Base-by-base conservation (phyloP, 1,139 yeast genomes). In the Debaryomyces fabryi region DNA sequence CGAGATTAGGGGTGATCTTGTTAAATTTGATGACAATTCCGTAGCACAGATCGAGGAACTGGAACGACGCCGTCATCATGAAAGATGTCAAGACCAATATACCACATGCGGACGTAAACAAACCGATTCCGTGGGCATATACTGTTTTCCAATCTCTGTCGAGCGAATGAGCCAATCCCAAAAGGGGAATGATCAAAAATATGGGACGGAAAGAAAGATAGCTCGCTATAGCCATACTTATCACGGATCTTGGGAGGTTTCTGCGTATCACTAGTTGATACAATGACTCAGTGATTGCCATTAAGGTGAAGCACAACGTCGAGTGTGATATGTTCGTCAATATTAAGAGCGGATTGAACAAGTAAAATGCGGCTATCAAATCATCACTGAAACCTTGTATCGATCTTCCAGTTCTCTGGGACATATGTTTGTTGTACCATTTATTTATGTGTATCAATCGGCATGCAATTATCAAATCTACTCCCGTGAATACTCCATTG, bases 1-100 rank as follows among this genome's bases (percentile, higher is more conserved):
- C 99, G 54, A 93, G 69, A 65, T 91, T 91, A 20, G 97, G 96
- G 5, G 83, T 76, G 53, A 90, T 81, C 53, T 89, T 90, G 43
- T 77, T 76, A 58, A 88, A 85, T 30, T 75, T 69, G 6, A 90
- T 60, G 8, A 82, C 70, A 0, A 85, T 77, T 13, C 86, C 83
- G 60, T 86, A 88, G 52, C 88, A 83, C 39, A 83, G 79, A 15
- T 66, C 61, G 3, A 90, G 44, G 59, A 87, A 92, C 48, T 76
- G 63, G 52, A 62, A 59, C 38, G 74, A 69, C 10, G 71, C 67
- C 8, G 78, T 69, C 42, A 65, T 53, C 6, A 62, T 58, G 42
- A 58, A 62, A 3, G 79, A 73, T 7, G 63, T 54, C 35, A 65
- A 49, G 7, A 81, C 52, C 39, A 85, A 69, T 0, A 71, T 56